Base-by-base conservation (phyloP, 2,329 filamentous ascomycete genomes). In the Tympanopsis confertula region DNA sequence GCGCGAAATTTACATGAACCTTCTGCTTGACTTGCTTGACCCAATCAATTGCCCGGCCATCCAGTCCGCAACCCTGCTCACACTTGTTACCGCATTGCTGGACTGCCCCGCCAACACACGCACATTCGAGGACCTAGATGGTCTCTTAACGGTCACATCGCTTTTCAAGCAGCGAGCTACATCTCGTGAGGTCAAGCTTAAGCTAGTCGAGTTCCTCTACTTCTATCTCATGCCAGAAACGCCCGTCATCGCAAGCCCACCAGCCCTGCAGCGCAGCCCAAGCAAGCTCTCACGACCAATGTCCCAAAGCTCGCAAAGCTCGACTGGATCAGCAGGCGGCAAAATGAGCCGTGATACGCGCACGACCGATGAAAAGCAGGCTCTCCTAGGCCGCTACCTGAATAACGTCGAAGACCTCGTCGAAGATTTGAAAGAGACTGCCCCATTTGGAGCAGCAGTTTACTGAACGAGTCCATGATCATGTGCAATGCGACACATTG, bases 211-310 rank as follows among this genome's bases (percentile, higher is more conserved):
- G 59, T 96, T 96, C 55, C 65, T 98, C 37, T 96, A 96, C 67
- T 96, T 96, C 61, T 98, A 96, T 59, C 79, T 98, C 48, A 94
- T 96, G 82, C 88, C 89, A 37, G 91, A 98, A 62, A 76, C 74
- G 1, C 78, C 71, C 33, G 64, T 70, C 15, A 69, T 71, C 44
- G 69, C 73, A 4, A 7, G 7, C n/a, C 7, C 7, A 10, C 61
- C 61, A 43, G 64, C 69, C 42, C 62, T 58, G 15, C 55, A 57
- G 37, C 60, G 58, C 37, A 58, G 60, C 41, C 66, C 65, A 2
- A 5, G 63, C 69, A 5, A 63, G 59, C 19, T 66, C 78, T 51
- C 58, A 78, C 43, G 75, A 81, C 56, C 70, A 77, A 42, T 82
- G 77, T 51, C 78, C 80, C 1, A n/a, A n/a, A n/a, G n/a, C n/a